Percentiles rank a stretch among this genome's conserved stretches.
Evolutionary conservation across 2,329 filamentous ascomycete genomes (phyloP).

Genomic region (Fusarium longipes): DNA sequence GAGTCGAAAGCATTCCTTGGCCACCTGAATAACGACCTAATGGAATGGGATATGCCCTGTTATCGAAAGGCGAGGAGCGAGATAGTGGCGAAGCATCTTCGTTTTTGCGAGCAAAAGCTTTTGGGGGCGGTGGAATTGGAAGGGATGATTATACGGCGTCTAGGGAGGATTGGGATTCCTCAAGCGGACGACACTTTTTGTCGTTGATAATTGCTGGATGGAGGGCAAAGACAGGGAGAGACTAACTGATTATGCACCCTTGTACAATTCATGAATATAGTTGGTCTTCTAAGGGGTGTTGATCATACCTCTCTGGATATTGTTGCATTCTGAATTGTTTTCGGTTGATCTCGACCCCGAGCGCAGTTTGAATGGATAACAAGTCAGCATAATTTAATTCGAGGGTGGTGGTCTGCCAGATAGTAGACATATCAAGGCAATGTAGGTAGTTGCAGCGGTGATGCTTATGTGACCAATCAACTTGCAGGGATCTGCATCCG

Average conservation of each 20-base stretch:
- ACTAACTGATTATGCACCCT: conserved; percentile 33
- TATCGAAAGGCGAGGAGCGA: conserved; percentile 12
- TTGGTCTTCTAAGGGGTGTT: conserved; percentile 12
- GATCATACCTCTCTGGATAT: conserved; percentile 10
- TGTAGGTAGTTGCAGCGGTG: too few species aligned
- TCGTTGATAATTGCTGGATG: conserved; percentile 38
- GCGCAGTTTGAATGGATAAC: background rate
- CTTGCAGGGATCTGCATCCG: too few species aligned
- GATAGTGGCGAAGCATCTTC: conserved; percentile 20
- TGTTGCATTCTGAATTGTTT: conserved; percentile 8
- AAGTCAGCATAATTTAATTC: background rate
- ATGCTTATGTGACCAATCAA: too few species aligned
- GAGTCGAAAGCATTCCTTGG: background rate
- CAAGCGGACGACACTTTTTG: conserved; percentile 39
- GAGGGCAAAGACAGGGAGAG: background rate
- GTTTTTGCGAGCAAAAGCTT: conserved; percentile 46
- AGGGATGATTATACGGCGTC: conserved; percentile 45
- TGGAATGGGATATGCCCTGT: conserved; percentile 8
- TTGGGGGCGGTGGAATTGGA: conserved; percentile 38
- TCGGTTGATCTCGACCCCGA: conserved; percentile 1
- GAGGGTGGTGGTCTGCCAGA: background rate
- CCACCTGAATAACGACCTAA: conserved; percentile 3
- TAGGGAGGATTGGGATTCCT: conserved; percentile 43
- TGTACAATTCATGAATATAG: conserved; percentile 40
- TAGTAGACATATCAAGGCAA: background rate